phyloP scores from a whole-genome alignment of 306 rosid genomes.

The Dalbergia cultrata region DNA sequence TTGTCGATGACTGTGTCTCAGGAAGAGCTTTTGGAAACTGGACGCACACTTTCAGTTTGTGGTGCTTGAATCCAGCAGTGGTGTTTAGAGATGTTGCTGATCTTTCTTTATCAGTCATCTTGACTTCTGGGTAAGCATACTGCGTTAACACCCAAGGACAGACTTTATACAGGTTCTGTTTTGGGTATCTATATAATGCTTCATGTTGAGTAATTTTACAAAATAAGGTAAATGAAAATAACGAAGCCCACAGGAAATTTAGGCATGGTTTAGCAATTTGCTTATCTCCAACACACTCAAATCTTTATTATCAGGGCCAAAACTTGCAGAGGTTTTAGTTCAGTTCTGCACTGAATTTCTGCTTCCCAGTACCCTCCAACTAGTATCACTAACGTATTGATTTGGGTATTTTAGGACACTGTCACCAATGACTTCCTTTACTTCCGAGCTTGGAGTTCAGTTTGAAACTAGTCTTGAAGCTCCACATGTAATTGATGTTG shows the following conservation, averaged over 20 bases:
- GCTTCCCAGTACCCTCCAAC: conserved; percentile 25
- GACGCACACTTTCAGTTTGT: conserved; percentile 86
- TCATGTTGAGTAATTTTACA: no score
- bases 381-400: conserved; percentile 28
- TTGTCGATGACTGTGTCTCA: conserved; percentile 61
- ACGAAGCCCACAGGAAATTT: not conserved
- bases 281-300: not conserved
- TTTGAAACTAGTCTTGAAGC: conserved; percentile 93
- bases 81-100: conserved; percentile 90
- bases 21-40: conserved; percentile 76
- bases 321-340: conserved; percentile 22
- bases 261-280: not conserved
- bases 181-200: not conserved
- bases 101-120: conserved; percentile 86
- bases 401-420: conserved; percentile 72
- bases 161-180: conserved; percentile 20
- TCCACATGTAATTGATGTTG: conserved; percentile 90
- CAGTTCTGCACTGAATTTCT: conserved; percentile 24
- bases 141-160: conserved; percentile 18
- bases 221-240: not conserved
- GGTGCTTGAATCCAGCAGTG: conserved; percentile 98
- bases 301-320: conserved; percentile 10
- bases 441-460: conserved; percentile 94
- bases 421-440: conserved; percentile 90
- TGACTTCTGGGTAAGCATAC: conserved; percentile 86